Evolutionary conservation across 495 filamentous ascomycete genomes (phyloP), one percentile per base, ranked within the genome.

Genomic region (Neurospora sp.): DNA sequence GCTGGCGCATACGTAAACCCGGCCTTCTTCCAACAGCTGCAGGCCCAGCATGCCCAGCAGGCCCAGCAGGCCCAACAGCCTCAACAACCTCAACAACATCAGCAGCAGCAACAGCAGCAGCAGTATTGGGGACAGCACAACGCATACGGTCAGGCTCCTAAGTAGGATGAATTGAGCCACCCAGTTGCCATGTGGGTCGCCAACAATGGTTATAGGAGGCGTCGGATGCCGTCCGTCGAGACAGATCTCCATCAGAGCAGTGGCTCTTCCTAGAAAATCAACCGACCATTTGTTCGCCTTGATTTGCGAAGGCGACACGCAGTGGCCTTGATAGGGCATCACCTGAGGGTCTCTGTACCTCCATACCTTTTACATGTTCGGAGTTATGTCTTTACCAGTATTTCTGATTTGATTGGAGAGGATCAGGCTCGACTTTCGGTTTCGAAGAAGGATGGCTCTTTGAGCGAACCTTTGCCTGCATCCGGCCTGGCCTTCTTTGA

Each of bases 1-100:
- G 77, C 81, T n/a, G 89, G 87, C 40, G 84, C 87, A 2, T 89
- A 90, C 70, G 85, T 93, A 74, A 92, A 90, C 71, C 91, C 91
- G 7, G 84, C 88, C 1, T 90, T 93, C 81, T 84, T 92, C 37
- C 72, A 77, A 65, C 75, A 78, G 53, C 72, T 81, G 70, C 84
- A 85, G 71, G 53, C 53, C 47, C 47, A 53, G 47, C 47, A 53
- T 2, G 20, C 47, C 20, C 45, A 53, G 10, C 45, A 53, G 45
- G 4, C 45, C 27, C 53, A 65, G 7, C 53, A 65, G 14, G 3
- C 27, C 27, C 53, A 61, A 35, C 53, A 61, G 1, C 6, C 71
- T 22, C 82, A 86, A 69, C 80, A 81, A 40, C 77, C 80, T 31
- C 82, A 82, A 71, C 84, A 85, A 71, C 77, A 75, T 44, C 68